Percentiles rank a stretch among this genome's conserved stretches.
These are phyloP conservation scores for Malus sieversii DNA, from an alignment of 306 rosid species.

Conservation along the genomic window DNA sequence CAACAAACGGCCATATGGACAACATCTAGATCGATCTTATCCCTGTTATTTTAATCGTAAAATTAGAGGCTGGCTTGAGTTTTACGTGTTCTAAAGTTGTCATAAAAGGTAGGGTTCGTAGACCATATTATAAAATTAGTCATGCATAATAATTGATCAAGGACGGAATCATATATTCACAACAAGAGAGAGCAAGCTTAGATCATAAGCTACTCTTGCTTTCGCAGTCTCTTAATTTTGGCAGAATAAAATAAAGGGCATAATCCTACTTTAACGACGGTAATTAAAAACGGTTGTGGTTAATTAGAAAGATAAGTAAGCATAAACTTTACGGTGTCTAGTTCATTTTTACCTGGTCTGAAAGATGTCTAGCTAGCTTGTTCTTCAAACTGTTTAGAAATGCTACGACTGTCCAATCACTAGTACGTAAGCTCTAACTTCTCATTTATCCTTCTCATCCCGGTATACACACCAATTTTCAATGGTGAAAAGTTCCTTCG, in stretches of 20 bases:
- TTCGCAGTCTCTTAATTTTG: constrained; percentile 12
- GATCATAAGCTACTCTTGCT: constrained; percentile 17
- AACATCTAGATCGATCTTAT: neutral
- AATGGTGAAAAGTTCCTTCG: no score
- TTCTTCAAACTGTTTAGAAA: constrained; percentile 2
- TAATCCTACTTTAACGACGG: neutral
- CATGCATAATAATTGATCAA: neutral
- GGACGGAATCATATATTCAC: constrained; percentile 1
- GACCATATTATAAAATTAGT: neutral
- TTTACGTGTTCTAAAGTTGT: constrained; percentile 23
- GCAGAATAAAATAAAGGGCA: constrained; percentile 10
- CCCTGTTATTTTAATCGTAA: neutral
- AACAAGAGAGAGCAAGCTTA: constrained; percentile 17
- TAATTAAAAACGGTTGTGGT: neutral
- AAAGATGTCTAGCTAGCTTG: neutral
- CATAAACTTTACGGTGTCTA: neutral
- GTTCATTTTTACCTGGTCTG: neutral
- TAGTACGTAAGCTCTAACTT: neutral
- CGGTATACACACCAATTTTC: no score
- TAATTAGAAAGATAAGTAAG: constrained; percentile 1
- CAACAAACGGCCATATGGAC: neutral
- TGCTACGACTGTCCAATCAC: neutral
- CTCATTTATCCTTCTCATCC: no score
- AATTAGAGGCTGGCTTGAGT: constrained; percentile 14
- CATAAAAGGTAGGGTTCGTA: neutral